Conservation (phyloP, 768 basidiomycete genomes). For the Candolleomyces aberdarensis region DNA sequence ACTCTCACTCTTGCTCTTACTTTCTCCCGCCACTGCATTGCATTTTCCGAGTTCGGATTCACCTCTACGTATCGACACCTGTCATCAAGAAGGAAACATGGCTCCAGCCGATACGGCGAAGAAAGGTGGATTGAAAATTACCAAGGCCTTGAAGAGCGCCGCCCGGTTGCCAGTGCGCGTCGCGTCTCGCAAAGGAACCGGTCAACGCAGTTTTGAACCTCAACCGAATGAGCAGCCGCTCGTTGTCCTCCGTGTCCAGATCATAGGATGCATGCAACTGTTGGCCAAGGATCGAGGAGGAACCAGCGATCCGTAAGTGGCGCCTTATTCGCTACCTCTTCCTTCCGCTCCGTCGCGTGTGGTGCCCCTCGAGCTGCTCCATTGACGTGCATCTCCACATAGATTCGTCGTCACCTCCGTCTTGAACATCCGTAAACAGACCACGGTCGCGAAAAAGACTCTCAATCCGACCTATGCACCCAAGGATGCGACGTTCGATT, state of each 20-base stretch:
- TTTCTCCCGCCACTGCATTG: too few species aligned
- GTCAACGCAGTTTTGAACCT: conserved; percentile 34
- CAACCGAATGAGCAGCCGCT: conserved; percentile 61
- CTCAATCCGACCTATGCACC: conserved; percentile 62
- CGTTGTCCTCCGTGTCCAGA: conserved; percentile 64
- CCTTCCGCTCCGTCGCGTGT: neutral
- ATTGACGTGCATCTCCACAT: neutral
- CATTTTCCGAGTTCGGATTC: neutral
- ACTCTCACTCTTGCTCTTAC: too few species aligned
- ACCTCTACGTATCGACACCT: neutral
- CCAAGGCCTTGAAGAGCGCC: conserved; percentile 58
- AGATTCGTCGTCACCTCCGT: conserved; percentile 73
- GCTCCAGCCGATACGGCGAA: neutral
- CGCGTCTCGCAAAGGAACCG: conserved; percentile 26
- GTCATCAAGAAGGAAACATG: neutral
- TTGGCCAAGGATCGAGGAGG: conserved; percentile 63
- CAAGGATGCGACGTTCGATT: conserved; percentile 84
- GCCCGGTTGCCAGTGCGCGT: conserved; percentile 46
- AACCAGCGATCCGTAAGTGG: conserved; percentile 73
- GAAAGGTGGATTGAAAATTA: conserved; percentile 36
- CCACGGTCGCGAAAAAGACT: conserved; percentile 72
- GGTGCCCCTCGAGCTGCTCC: too few species aligned
- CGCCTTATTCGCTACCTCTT: neutral
- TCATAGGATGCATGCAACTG: conserved; percentile 61
- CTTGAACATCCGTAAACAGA: conserved; percentile 58